Evolutionary conservation across 1,284 basidiomycete species (phyloP).

Genomic region (Golubevia pallescens): DNA sequence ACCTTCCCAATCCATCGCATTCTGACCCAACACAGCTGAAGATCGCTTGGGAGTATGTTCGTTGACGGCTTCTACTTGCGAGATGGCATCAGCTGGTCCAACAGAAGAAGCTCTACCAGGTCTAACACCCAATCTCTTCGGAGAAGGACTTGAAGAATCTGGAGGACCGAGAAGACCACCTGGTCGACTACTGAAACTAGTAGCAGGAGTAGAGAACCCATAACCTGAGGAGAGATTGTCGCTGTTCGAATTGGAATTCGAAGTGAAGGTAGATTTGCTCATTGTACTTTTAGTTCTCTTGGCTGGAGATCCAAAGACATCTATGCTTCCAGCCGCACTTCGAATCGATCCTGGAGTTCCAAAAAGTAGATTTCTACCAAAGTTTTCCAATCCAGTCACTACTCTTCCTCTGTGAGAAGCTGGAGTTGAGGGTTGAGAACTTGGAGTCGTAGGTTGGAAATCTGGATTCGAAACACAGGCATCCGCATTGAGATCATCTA

Average conservation of each 20-base stretch:
- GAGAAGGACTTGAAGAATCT: neutral
- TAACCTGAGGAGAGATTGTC: neutral
- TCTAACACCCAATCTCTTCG: neutral
- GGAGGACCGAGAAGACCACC: neutral
- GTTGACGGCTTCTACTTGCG: neutral
- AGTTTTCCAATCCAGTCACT: conserved; percentile 37
- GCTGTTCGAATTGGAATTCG: neutral
- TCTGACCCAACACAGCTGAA: neutral
- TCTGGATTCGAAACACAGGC: neutral
- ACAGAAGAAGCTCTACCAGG: neutral
- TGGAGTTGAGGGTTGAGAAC: conserved; percentile 13
- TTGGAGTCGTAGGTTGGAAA: neutral
- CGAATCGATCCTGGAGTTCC: conserved; percentile 17
- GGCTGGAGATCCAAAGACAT: conserved; percentile 40
- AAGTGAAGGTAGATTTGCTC: conserved; percentile 38
- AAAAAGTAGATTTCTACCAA: conserved; percentile 37
- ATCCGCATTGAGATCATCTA: neutral
- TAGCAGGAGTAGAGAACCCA: neutral
- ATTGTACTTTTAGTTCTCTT: conserved; percentile 22
- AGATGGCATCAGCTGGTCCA: neutral
- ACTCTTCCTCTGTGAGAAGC: conserved; percentile 37
- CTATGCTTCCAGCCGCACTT: conserved; percentile 18
- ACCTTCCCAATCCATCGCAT: neutral
- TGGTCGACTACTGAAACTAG: neutral
- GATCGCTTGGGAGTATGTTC: neutral